Evolutionary conservation across 1,284 basidiomycete genomes (phyloP).

Genomic region (Vanrija sp.): DNA sequence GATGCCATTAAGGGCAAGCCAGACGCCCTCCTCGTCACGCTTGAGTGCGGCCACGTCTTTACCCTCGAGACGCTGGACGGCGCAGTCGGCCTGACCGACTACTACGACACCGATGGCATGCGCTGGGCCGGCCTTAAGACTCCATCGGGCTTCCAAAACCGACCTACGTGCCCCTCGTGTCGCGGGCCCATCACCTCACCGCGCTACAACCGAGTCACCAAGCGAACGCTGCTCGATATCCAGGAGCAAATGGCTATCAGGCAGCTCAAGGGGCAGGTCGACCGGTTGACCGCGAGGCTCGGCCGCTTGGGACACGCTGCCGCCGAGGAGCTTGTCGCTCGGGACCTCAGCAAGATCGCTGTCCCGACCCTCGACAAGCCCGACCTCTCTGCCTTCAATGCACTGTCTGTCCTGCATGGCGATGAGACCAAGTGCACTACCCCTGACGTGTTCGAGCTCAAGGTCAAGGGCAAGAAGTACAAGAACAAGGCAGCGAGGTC

Average conservation of each 20-base stretch:
- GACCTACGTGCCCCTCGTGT: constrained; percentile 59
- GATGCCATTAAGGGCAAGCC: constrained; percentile 54
- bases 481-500: too few species aligned
- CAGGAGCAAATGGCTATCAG: constrained; percentile 60
- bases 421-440: too few species aligned
- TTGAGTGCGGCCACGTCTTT: constrained; percentile 63
- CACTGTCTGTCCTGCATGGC: too few species aligned
- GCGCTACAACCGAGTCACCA: constrained; percentile 60
- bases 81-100: constrained; percentile 55
- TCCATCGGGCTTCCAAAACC: constrained; percentile 52
- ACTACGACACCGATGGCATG: constrained; percentile 51
- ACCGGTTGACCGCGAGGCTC: too few species aligned
- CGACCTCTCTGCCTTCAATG: too few species aligned
- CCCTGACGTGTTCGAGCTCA: too few species aligned
- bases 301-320: too few species aligned
- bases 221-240: constrained; percentile 60
- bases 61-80: constrained; percentile 69
- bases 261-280: too few species aligned
- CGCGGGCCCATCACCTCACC: constrained; percentile 54
- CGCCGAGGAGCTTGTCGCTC: too few species aligned
- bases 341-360: too few species aligned
- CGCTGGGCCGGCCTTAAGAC: constrained; percentile 52
- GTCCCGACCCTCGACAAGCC: too few species aligned
- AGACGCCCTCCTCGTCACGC: constrained; percentile 57
- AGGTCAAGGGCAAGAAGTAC: too few species aligned